A percentile compares a stretch with the other conserved stretches of the same genome.
Conservation (phyloP, 352 stramenopile species). For the Plasmopara viticola region DNA sequence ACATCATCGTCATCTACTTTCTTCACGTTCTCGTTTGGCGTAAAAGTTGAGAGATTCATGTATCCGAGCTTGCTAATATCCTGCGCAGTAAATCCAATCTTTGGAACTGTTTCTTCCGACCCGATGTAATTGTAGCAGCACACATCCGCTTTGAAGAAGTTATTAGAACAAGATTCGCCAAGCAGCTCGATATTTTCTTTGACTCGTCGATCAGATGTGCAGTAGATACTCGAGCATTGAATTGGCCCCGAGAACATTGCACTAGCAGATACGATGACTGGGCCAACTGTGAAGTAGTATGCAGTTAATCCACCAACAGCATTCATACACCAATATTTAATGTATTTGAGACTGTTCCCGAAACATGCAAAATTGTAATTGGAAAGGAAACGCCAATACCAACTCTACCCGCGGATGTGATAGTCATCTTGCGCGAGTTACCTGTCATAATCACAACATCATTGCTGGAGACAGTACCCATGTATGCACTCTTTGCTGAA, state of each 20-base stretch:
- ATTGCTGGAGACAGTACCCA: background rate
- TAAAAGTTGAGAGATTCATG: too few species aligned
- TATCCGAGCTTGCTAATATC: too few species aligned
- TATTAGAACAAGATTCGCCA: too few species aligned
- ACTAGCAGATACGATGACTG: background rate
- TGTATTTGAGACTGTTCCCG: background rate
- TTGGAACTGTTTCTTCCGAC: too few species aligned
- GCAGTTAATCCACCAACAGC: background rate
- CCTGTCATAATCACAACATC: background rate
- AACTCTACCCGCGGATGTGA: background rate
- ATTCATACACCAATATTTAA: background rate
- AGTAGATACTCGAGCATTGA: too few species aligned
- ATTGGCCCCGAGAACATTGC: background rate
- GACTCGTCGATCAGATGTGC: too few species aligned
- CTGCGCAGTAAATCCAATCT: too few species aligned
- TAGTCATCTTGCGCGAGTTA: background rate
- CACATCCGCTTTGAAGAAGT: too few species aligned
- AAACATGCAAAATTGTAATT: background rate
- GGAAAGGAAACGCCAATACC: background rate
- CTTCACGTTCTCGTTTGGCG: too few species aligned
- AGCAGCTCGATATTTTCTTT: too few species aligned
- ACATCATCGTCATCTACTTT: too few species aligned
- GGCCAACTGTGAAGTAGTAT: background rate
- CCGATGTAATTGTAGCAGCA: too few species aligned
- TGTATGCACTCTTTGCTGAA: background rate